phyloP scores from a whole-genome alignment of 2,329 filamentous ascomycete species.

The Ascochyta viciae-villosae region DNA sequence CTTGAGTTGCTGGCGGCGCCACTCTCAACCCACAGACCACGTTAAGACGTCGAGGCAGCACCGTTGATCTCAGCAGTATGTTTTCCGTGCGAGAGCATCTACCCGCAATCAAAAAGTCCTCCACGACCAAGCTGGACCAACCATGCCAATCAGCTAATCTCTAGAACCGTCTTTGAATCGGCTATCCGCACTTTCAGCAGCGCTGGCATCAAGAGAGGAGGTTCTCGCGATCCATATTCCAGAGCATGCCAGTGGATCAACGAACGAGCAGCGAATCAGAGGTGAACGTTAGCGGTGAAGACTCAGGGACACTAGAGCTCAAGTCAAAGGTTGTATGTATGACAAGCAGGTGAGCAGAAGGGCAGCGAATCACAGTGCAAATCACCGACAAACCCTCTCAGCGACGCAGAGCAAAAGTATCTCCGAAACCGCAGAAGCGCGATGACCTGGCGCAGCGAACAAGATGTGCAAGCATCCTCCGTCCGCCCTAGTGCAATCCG shows the following conservation, averaged over 20 bases:
- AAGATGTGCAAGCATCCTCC: slow-evolving; percentile 50
- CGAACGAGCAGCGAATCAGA: slow-evolving; percentile 10
- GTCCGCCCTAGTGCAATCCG: too few relatives aligned
- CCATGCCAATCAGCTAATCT: too few relatives aligned
- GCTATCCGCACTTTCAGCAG: background rate
- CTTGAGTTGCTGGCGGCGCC: slow-evolving; percentile 46
- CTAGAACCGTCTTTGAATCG: too few relatives aligned
- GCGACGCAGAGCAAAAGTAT: background rate
- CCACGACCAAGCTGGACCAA: too few relatives aligned
- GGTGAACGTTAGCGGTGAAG: too few relatives aligned
- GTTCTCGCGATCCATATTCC: slow-evolving; percentile 29
- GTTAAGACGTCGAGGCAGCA: slow-evolving; percentile 8
- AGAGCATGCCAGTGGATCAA: slow-evolving; percentile 13
- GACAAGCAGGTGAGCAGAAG: slow-evolving; percentile 13
- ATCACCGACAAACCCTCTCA: too few relatives aligned
- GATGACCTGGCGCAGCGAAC: slow-evolving; percentile 51
- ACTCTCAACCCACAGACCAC: slow-evolving; percentile 47
- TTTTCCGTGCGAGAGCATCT: slow-evolving; percentile 31
- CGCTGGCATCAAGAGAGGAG: slow-evolving; percentile 27
- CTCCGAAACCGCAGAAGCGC: slow-evolving; percentile 43
- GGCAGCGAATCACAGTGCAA: slow-evolving; percentile 38
- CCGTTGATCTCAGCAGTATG: slow-evolving; percentile 43
- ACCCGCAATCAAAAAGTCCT: too few relatives aligned
- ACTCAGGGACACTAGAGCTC: too few relatives aligned
- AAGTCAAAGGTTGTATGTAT: too few relatives aligned